Conservation (phyloP, 2,329 filamentous ascomycete genomes). For the Cadophora malorum region DNA sequence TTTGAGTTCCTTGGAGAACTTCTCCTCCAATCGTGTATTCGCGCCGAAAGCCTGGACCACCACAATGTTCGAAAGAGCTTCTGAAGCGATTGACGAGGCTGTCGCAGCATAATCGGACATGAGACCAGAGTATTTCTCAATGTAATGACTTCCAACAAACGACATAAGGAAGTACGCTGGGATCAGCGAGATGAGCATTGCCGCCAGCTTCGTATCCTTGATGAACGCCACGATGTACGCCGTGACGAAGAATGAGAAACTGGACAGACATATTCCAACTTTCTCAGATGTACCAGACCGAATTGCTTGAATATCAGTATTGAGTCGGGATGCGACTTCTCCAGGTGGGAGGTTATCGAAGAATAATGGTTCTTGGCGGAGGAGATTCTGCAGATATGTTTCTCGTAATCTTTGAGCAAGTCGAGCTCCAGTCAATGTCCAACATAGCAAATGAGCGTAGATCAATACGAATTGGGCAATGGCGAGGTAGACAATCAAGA, state of each 20-base stretch:
- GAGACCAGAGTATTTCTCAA: conserved; percentile 51
- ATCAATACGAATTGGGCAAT: conserved; percentile 68
- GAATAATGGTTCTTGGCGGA: conserved; percentile 60
- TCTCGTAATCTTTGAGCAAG: conserved; percentile 61
- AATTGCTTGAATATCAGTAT: conserved; percentile 62
- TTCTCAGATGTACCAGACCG: conserved; percentile 65
- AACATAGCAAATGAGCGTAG: conserved; percentile 67
- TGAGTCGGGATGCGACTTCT: conserved; percentile 56
- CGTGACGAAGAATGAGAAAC: conserved; percentile 61
- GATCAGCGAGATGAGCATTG: conserved; percentile 46
- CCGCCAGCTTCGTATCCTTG: conserved; percentile 59
- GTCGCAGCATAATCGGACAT: conserved; percentile 55
- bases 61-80: conserved; percentile 56
- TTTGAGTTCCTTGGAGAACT: conserved; percentile 54
- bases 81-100: conserved; percentile 59
- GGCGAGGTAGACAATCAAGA: conserved; percentile 67
- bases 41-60: conserved; percentile 61
- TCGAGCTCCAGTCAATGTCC: conserved; percentile 61
- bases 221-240: conserved; percentile 66
- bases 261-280: conserved; percentile 61
- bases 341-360: conserved; percentile 61
- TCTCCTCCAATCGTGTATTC: conserved; percentile 54
- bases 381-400: conserved; percentile 55
- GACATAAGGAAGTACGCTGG: conserved; percentile 48
- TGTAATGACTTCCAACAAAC: conserved; percentile 55